phyloP scores from a whole-genome alignment of 495 filamentous ascomycete species.

The Annulohypoxylon stygium region DNA sequence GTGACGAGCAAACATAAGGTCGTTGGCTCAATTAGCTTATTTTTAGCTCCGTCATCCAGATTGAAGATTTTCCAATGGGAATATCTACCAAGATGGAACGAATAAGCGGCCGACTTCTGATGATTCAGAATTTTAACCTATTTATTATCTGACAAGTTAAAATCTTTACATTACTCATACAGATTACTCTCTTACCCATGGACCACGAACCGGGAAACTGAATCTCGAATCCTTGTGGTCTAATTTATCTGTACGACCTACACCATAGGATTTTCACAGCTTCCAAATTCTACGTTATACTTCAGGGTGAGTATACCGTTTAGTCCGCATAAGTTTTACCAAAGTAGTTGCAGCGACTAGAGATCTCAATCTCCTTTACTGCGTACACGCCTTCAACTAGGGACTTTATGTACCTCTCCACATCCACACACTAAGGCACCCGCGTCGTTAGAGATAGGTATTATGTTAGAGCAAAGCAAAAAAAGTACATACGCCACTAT shows the following conservation, averaged over 20 bases:
- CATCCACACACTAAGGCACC: neutral
- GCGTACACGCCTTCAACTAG: neutral
- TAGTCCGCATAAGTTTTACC: neutral
- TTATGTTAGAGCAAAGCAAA: neutral
- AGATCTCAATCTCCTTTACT: neutral
- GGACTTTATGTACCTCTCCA: neutral
- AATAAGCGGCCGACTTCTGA: neutral
- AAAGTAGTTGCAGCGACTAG: neutral
- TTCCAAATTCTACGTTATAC: neutral
- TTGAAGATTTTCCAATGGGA: neutral
- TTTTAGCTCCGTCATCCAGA: neutral
- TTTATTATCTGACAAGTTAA: neutral
- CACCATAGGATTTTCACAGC: neutral
- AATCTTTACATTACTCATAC: neutral
- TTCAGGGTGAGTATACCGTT: neutral
- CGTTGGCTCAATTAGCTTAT: neutral
- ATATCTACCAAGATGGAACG: neutral
- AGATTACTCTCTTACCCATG: neutral
- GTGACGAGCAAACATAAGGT: slow-evolving; percentile 5
- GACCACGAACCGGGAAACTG: neutral
- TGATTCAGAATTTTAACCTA: neutral
- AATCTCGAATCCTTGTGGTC: slow-evolving; percentile 4
- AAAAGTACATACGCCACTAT: neutral
- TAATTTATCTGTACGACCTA: slow-evolving; percentile 1
- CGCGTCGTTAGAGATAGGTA: neutral